Base-by-base conservation (phyloP, 257 asterid genomes). In the Capsicum chinense region DNA sequence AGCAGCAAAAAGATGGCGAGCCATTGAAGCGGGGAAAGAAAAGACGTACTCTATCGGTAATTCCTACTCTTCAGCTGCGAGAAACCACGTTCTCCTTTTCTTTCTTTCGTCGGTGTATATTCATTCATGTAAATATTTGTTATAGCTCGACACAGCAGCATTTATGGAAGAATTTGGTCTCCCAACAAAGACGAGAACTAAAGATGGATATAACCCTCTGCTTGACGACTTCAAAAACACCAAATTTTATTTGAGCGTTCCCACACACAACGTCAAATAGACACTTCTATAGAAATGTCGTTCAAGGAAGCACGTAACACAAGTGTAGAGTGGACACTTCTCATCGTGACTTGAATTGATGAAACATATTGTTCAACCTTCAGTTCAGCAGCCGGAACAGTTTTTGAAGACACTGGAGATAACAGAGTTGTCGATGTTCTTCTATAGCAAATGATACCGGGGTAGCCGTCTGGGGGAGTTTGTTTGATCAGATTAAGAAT, bases 111-210 rank as follows among this genome's bases (percentile, higher is more conserved):
- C 10, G 15, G 16, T 57, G 67, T 59, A 26, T 13, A 85, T 70
- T 64, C 57, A 48, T 86, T 59, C 85, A 80, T 67, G 44, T 62
- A 56, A 59, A 39, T 35, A 39, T 79, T 13, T 6, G 26, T 3
- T 87, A 81, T 79, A 97, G 99, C 99, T 97, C 6, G 97, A 95
- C 60, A 95, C 98, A 3, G 92, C 98, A 21, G 87, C 97, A 6
- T 95, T 95, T 90, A 97, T 97, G 99, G 98, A 95, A 87, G 98
- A 97, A 86, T 97, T 97, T 7, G 98, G 99, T 59, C 92, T 97
- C 87, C 98, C 98, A 62, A 62, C 95, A 19, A 95, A 91, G 93
- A 97, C 99, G 21, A 93, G 93, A 90, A 97, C 98, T 64, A 92
- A 84, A 88, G 98, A 95, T 62, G 99, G 98, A 85, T 97, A 93